Base-by-base conservation (phyloP, 768 basidiomycete species). In the Collybia nuda region DNA sequence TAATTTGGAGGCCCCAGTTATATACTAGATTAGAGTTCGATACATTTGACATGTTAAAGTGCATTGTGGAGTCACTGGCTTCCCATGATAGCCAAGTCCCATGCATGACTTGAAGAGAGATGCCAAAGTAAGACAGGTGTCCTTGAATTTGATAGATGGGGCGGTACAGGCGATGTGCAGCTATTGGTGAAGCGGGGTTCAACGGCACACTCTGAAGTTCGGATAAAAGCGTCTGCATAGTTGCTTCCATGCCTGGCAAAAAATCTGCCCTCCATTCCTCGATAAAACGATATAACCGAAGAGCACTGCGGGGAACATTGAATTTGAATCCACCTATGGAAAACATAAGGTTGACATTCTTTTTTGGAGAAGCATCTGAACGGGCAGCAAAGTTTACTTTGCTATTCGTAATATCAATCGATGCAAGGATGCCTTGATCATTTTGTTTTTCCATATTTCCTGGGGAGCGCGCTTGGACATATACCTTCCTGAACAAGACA, bases 31-130 rank as follows among this genome's bases (percentile, higher is more conserved):
- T 71, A 7, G 70, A 66, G 26, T 60, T 54, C 15, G 62, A 61
- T 23, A 61, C 48, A 14, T 64, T 64, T 0, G 73, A 64, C 21
- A 74, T 77, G 38, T 77, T 72, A 23, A 78, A 36, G 57, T 82
- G 83, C 1, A 65, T 66, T 6, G 81, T 65, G 0, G 72, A 75
- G 44, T 82, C 69, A 48, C 78, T 71, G 18, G 83, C 67, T 50
- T 84, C 79, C 88, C 85, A 91, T 6, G 87, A 84, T 26, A 93
- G 66, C 90, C 90, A 93, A 1, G 90, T 93, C 17, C 89, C 90
- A 53, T 85, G 88, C 86, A 93, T 90, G 36, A 93, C 84, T 58
- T 92, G 90, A 5, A 93, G 76, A 3, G 81, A 80, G 7, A 90
- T 71, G 21, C 78, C 77, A 19, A 84, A 62, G 18, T 76, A 77